Evolutionary conservation across 805 yeast genomes (phyloP), one percentile per base, ranked within the genome.

Genomic region (Hanseniaspora nectarophila): DNA sequence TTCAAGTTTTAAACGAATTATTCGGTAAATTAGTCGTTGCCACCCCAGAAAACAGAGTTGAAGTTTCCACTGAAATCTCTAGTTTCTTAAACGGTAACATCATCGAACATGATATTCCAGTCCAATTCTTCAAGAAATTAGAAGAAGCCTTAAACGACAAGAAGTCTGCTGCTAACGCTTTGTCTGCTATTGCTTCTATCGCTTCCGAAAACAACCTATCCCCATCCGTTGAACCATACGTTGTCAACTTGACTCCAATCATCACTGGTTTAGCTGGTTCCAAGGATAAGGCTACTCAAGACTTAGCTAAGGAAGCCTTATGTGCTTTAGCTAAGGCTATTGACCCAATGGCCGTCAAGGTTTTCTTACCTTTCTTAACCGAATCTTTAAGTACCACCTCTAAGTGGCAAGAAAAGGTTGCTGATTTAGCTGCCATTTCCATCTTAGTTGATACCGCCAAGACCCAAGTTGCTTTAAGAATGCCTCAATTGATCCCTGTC

Each of bases 401-500:
- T 77, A 92, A 92, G 77, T 92, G 99, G 99, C 89, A 89, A 66
- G 97, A 90, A 79, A 92, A 92, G 82, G 83, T 82, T 66, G 85
- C 95, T 62, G 75, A 89, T 64, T 78, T 92, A 70, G 79, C 78
- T 68, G 84, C 95, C 65, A 75, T 92, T 67, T 73, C 95, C 60
- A 79, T 80, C 62, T 77, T 90, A 67, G 98, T 92, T 64, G 95
- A 86, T 69, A 77, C 87, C 62, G 96, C 98, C 64, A 90, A 89
- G 73, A 84, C 74, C 64, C 99, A 89, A 79, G 77, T 92, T 63
- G 95, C 98, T 63, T 80, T 92, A 67, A 88, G 98, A 81, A 92
- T 92, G 97, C 95, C 97, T 67, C 97, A 92, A 79, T 81, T 92
- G 71, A 90, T 92, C 67, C 98, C 99, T 73, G 92, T 83, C 61